phyloP scores from a whole-genome alignment of 305 asterid species.

The Fraxinus albicans region DNA sequence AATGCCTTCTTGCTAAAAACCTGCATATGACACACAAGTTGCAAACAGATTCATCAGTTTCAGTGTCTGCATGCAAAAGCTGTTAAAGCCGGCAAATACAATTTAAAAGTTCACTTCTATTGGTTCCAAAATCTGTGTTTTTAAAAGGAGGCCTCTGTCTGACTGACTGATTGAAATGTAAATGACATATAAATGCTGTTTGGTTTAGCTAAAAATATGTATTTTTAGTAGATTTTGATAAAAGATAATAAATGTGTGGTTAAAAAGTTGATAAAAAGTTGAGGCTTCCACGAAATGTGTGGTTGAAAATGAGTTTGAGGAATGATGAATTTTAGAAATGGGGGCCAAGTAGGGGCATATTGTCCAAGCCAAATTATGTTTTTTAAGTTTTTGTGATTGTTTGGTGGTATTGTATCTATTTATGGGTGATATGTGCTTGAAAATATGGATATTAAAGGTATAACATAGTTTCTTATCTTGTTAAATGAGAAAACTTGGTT shows the following conservation, averaged over 20 bases:
- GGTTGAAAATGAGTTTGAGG: background rate
- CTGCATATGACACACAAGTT: slow-evolving; percentile 1
- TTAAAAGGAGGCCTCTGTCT: background rate
- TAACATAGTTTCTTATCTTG: background rate
- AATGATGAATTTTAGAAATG: background rate
- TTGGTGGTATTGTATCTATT: background rate
- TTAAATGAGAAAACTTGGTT: background rate
- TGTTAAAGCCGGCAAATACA: background rate
- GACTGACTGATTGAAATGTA: background rate
- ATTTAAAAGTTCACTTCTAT: background rate
- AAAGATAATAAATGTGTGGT: background rate
- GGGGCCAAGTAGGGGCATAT: background rate
- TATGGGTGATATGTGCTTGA: background rate
- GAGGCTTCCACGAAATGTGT: background rate
- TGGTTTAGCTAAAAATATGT: background rate
- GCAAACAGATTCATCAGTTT: background rate
- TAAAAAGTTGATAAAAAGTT: background rate
- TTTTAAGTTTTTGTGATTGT: background rate
- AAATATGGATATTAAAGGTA: background rate
- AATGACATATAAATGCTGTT: background rate
- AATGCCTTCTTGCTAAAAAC: background rate
- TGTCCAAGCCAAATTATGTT: background rate
- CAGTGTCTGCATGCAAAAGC: background rate
- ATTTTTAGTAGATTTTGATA: background rate
- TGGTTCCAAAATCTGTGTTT: background rate